Evolutionary conservation across 108 stramenopile species (phyloP).

Genomic region (Aurantiochytrium sp.): DNA sequence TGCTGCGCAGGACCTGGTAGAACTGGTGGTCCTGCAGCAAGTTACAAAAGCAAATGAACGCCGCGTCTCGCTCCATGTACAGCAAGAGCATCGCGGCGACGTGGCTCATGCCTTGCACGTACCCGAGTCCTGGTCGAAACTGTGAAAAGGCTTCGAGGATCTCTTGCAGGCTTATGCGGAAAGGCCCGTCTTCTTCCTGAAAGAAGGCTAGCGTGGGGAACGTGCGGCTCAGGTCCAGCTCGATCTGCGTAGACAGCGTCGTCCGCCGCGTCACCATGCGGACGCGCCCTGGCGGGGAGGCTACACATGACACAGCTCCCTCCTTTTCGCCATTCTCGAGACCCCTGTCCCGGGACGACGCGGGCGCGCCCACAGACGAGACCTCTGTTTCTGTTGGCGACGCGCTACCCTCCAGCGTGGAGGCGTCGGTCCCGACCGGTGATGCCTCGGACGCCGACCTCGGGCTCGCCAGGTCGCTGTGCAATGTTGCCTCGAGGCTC

Average conservation of each 20-base stretch:
- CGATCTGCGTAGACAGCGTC: neutral
- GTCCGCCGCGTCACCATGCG: neutral
- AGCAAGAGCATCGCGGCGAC: conserved; percentile 34
- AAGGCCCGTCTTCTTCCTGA: conserved; percentile 8
- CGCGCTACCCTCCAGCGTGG: neutral
- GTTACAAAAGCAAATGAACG: conserved; percentile 27
- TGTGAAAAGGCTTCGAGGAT: conserved; percentile 5
- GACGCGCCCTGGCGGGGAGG: neutral
- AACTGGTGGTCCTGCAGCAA: conserved; percentile 23
- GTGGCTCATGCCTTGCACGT: conserved; percentile 39
- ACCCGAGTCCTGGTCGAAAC: conserved; percentile 40
- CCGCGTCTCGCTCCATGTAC: neutral
- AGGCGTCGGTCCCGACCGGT: neutral
- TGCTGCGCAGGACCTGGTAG: neutral
- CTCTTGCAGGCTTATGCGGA: neutral
- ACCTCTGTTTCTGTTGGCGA: neutral
- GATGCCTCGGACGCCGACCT: neutral
- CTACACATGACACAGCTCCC: neutral
- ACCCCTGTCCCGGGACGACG: neutral
- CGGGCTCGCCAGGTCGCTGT: no score
- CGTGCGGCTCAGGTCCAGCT: conserved; percentile 28
- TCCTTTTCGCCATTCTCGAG: neutral
- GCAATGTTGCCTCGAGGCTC: no score
- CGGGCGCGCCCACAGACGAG: neutral
- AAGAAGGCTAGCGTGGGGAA: conserved; percentile 32